Conservation (phyloP, 345 rosid species). For the Pugionium cornutum region DNA sequence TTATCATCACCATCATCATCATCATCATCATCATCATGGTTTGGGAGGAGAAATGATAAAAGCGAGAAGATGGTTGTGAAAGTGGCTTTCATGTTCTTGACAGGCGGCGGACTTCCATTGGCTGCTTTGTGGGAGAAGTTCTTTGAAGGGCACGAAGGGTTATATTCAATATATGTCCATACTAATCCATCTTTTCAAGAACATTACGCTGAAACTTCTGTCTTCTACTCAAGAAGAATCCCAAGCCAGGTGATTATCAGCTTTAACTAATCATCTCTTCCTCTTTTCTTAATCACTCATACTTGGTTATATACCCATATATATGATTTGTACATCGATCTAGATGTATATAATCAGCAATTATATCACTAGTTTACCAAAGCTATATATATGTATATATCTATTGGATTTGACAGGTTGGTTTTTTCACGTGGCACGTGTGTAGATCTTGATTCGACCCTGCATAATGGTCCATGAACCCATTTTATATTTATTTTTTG, state of each 20-base stretch:
- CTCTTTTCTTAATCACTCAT: slow-evolving; percentile 2
- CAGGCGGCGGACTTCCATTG: slow-evolving; percentile 57
- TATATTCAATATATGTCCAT: slow-evolving; percentile 72
- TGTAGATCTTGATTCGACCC: slow-evolving; percentile 22
- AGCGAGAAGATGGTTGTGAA: slow-evolving; percentile 44
- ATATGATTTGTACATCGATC: slow-evolving; percentile 5
- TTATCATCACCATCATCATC: slow-evolving; percentile 11
- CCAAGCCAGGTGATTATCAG: slow-evolving; percentile 63
- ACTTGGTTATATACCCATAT: not conserved
- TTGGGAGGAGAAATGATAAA: slow-evolving; percentile 23
- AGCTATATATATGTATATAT: not conserved
- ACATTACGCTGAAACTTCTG: slow-evolving; percentile 44
- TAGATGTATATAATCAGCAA: not conserved
- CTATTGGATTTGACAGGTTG: slow-evolving; percentile 23
- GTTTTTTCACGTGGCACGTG: slow-evolving; percentile 33
- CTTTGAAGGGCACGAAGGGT: slow-evolving; percentile 59
- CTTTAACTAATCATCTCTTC: not conserved
- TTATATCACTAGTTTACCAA: not conserved
- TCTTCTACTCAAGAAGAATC: slow-evolving; percentile 63
- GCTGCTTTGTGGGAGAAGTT: slow-evolving; percentile 79
- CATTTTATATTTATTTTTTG: not conserved
- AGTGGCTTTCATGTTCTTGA: slow-evolving; percentile 81
- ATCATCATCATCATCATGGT: slow-evolving; percentile 32
- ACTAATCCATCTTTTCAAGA: slow-evolving; percentile 60
- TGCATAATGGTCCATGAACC: slow-evolving; percentile 25